Conservation (phyloP, 352 stramenopile genomes). For the Phytophthora syringae region DNA sequence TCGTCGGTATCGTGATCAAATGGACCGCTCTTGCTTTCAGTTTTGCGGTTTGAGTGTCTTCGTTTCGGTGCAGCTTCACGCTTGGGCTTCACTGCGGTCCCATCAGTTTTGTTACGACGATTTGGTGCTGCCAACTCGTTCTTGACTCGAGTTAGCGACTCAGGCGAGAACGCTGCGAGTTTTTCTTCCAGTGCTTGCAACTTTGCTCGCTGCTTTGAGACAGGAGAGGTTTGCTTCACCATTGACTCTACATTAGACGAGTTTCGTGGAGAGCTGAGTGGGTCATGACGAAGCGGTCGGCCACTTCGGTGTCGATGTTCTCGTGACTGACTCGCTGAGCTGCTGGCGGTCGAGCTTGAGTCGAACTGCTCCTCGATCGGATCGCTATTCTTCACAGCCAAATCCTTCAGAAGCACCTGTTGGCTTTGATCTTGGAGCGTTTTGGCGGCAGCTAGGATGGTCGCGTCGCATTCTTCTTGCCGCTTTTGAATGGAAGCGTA, state of each 20-base stretch:
- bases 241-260: neutral
- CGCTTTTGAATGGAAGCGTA: conserved; percentile 52
- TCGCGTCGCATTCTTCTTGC: conserved; percentile 42
- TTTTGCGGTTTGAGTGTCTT: neutral
- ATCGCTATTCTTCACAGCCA: conserved; percentile 12
- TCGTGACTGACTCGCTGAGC: conserved; percentile 21
- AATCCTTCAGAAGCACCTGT: conserved; percentile 26
- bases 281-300: conserved; percentile 8
- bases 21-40: neutral
- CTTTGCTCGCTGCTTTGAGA: conserved; percentile 61
- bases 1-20: conserved; percentile 6
- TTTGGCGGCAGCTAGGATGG: conserved; percentile 48
- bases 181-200: conserved; percentile 61
- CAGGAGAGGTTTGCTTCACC: conserved; percentile 40
- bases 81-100: neutral
- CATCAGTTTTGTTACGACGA: neutral
- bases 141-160: conserved; percentile 52
- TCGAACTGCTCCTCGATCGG: conserved; percentile 9
- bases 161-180: conserved; percentile 55
- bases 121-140: conserved; percentile 19
- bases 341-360: conserved; percentile 20
- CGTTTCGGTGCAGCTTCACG: neutral
- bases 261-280: conserved; percentile 3
- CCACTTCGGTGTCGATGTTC: neutral
- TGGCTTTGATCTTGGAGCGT: conserved; percentile 59